A percentile compares a stretch with the other conserved stretches of the same genome.
These are phyloP conservation scores for Diaporthe aspalathi DNA, from an alignment of 2,329 filamentous ascomycete species.

Conservation along the genomic window DNA sequence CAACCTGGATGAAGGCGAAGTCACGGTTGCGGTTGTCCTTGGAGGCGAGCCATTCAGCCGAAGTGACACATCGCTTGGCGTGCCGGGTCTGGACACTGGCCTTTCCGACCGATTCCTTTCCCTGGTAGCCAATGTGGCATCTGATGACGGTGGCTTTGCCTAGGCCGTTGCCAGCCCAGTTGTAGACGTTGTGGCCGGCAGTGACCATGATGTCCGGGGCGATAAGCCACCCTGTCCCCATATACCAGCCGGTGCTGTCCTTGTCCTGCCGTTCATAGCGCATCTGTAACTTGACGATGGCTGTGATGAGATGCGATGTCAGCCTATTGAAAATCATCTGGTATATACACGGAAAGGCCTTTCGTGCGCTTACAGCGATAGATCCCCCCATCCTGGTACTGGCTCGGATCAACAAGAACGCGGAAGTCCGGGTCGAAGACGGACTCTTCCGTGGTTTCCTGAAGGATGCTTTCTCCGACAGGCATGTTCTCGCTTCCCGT, in stretches of 20 bases:
- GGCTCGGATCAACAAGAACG: neutral
- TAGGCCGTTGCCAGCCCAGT: too few relatives aligned
- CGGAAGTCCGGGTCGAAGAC: neutral
- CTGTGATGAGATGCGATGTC: neutral
- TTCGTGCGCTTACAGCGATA: neutral
- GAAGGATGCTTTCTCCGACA: neutral
- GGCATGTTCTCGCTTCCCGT: neutral
- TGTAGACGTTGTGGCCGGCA: neutral
- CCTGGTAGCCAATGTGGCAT: neutral
- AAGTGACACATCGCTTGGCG: slow-evolving; percentile 2
- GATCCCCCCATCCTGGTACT: neutral
- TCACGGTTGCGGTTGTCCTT: slow-evolving; percentile 2
- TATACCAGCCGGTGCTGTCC: neutral
- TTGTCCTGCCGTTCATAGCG: neutral
- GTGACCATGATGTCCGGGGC: neutral
- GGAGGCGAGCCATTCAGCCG: neutral
- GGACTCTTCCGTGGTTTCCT: neutral
- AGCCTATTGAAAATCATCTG: neutral
- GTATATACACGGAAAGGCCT: neutral
- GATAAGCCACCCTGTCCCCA: neutral
- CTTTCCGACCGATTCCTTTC: neutral
- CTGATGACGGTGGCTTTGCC: neutral
- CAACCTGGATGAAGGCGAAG: slow-evolving; percentile 1
- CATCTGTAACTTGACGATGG: slow-evolving; percentile 1
- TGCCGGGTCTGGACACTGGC: neutral